These are phyloP conservation scores for Aureobasidium namibiae DNA, from an alignment of 2,329 filamentous ascomycete species.

Conservation along the genomic window DNA sequence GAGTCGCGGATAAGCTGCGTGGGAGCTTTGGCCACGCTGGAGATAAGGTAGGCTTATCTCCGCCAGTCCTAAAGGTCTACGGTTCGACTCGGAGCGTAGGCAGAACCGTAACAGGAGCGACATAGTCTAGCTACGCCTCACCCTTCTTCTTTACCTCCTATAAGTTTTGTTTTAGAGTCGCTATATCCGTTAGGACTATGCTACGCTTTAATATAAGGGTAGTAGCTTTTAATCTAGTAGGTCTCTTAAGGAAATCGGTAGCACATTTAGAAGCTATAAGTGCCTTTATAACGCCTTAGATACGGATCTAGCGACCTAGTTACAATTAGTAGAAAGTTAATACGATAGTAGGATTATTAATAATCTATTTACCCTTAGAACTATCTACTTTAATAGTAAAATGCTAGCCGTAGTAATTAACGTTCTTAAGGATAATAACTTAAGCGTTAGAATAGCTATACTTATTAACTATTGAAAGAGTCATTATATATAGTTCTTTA, in stretches of 20 bases:
- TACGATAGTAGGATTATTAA: not conserved
- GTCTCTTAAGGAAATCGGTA: not conserved
- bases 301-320: not conserved
- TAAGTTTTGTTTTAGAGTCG: not conserved
- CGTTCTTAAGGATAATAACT: not conserved
- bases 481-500: not conserved
- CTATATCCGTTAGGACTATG: not conserved
- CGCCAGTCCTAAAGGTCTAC: too few relatives aligned
- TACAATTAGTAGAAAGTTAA: not conserved
- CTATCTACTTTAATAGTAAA: not conserved
- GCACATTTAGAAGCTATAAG: not conserved
- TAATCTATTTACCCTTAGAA: not conserved
- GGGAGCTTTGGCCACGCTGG: too few relatives aligned
- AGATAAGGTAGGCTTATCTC: too few relatives aligned
- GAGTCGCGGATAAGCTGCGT: too few relatives aligned
- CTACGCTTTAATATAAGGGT: not conserved
- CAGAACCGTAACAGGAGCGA: not conserved
- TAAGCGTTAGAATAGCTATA: not conserved
- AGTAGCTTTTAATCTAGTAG: not conserved
- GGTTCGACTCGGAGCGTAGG: not conserved
- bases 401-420: not conserved
- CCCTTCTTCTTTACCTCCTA: not conserved
- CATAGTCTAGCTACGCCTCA: not conserved
- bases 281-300: not conserved
- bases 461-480: not conserved